Evolutionary conservation across 192 early-diverging fungal genomes (phyloP).

Genomic region (Linnemannia hyalina): DNA sequence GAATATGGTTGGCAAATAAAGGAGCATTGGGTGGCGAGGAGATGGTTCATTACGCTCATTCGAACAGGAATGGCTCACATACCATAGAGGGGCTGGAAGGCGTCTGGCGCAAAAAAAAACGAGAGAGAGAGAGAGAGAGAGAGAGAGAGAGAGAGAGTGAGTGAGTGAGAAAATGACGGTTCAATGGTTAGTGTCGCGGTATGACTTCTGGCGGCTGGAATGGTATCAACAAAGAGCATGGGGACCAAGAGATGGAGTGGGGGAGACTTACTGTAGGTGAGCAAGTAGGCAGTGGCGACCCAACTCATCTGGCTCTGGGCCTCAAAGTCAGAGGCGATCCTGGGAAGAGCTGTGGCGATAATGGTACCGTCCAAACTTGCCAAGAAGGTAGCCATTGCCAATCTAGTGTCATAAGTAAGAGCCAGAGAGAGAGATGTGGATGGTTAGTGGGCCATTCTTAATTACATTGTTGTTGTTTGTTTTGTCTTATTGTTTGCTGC

Average conservation of each 20-base stretch:
- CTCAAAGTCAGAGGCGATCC: constrained; percentile 69
- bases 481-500: too few relatives aligned
- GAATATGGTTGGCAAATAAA: not conserved
- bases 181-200: not conserved
- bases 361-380: constrained; percentile 74
- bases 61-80: not conserved
- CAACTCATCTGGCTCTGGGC: constrained; percentile 75
- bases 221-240: not conserved
- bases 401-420: constrained; percentile 7
- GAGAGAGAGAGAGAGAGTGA: not conserved
- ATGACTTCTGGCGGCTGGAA: not conserved
- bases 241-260: not conserved
- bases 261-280: constrained; percentile 57
- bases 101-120: not conserved
- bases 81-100: constrained; percentile 36
- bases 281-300: constrained; percentile 80
- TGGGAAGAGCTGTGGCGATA: constrained; percentile 70
- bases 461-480: not conserved
- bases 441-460: too few relatives aligned
- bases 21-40: not conserved
- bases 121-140: not conserved
- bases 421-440: not conserved
- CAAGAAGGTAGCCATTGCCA: constrained; percentile 67
- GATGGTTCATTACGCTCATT: not conserved
- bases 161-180: not conserved